phyloP scores from a whole-genome alignment of 345 rosid genomes.

The Cardamine chenopodiifolia region DNA sequence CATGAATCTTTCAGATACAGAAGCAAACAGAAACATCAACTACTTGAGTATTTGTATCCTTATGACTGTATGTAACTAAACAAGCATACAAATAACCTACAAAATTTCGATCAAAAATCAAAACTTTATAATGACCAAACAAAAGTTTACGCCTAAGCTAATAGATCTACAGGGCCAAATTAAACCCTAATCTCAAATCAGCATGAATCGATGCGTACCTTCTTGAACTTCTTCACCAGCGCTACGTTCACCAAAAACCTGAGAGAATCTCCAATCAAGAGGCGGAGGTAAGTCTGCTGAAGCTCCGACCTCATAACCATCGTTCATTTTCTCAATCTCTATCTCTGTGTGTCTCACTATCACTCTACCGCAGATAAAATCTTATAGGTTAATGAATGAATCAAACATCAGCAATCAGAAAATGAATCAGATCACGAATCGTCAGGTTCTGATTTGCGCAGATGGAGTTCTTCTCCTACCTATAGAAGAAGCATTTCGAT shows the following conservation, averaged over 20 bases:
- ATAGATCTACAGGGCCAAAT: conserved; percentile 21
- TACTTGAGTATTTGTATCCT: neutral
- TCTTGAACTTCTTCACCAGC: conserved; percentile 98
- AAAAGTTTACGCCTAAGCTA: neutral
- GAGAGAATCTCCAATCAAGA: conserved; percentile 96
- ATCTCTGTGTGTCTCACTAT: neutral
- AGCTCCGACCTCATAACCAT: conserved; percentile 30
- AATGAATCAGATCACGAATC: conserved; percentile 16
- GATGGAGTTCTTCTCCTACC: conserved; percentile 17
- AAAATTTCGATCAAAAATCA: neutral
- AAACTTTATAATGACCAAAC: conserved; percentile 7
- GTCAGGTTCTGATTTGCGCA: conserved; percentile 1
- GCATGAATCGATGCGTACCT: conserved; percentile 48
- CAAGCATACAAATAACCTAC: neutral
- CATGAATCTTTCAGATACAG: neutral
- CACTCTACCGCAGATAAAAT: conserved; percentile 19
- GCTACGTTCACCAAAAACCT: conserved; percentile 95
- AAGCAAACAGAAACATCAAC: neutral
- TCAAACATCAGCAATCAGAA: conserved; percentile 8
- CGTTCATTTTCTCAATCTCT: conserved; percentile 21
- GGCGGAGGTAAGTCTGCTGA: conserved; percentile 46
- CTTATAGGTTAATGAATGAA: conserved; percentile 12
- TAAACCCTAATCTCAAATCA: conserved; percentile 32
- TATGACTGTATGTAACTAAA: neutral
- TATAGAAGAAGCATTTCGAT: conserved; percentile 28